These are phyloP conservation scores for Exidia glandulosa DNA, from an alignment of 768 basidiomycete genomes.

Conservation along the genomic window DNA sequence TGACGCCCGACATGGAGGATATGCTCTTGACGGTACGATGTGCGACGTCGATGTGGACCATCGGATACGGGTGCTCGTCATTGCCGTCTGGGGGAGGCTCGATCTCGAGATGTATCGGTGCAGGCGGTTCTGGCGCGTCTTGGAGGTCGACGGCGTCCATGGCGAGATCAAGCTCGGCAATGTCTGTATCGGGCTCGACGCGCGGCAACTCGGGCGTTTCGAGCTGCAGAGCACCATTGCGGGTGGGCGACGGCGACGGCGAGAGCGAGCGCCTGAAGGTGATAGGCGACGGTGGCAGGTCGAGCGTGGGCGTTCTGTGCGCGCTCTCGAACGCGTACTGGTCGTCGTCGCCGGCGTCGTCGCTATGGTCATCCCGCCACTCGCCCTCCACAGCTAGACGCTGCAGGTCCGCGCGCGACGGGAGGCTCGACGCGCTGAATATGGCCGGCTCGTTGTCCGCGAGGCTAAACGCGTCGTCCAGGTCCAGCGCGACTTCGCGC, in stretches of 20 bases:
- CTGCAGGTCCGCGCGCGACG: neutral
- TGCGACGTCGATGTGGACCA: slow-evolving; percentile 31
- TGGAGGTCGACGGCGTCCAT: neutral
- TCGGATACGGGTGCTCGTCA: slow-evolving; percentile 23
- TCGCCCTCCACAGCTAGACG: slow-evolving; percentile 9
- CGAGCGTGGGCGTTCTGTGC: slow-evolving; percentile 47
- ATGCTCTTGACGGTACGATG: neutral
- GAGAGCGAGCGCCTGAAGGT: slow-evolving; percentile 9
- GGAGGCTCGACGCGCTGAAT: neutral
- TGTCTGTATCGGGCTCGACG: neutral
- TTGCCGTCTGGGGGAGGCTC: neutral
- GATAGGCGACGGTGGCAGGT: slow-evolving; percentile 21
- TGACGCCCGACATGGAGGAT: neutral
- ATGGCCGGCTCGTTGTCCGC: neutral
- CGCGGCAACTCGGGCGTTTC: neutral
- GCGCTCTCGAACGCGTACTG: slow-evolving; percentile 22
- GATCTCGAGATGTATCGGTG: neutral
- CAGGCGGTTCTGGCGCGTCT: neutral
- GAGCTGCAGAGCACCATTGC: slow-evolving; percentile 7
- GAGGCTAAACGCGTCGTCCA: neutral
- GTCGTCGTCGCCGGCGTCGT: slow-evolving; percentile 18
- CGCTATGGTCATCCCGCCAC: slow-evolving; percentile 22
- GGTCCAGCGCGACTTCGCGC: neutral
- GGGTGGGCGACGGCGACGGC: slow-evolving; percentile 13
- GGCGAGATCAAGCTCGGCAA: neutral